These are phyloP conservation scores for Aspergillus jensenii DNA, from an alignment of 2,329 filamentous ascomycete species.

Conservation along the genomic window DNA sequence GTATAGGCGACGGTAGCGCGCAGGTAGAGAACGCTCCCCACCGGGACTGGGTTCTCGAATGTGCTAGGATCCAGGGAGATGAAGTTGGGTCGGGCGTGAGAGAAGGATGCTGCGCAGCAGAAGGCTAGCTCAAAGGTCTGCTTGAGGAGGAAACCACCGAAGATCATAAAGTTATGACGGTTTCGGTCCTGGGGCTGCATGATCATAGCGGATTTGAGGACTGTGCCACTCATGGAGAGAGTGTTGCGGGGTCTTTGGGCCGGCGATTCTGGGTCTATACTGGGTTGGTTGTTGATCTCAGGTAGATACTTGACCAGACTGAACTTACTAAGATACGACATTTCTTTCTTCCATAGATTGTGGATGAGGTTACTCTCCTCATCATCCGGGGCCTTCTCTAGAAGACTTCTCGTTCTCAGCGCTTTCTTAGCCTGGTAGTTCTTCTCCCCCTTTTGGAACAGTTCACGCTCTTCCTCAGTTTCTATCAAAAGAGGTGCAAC, in stretches of 20 bases:
- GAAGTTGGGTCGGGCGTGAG: constrained; percentile 69
- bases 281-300: constrained; percentile 2
- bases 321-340: constrained; percentile 58
- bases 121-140: constrained; percentile 76
- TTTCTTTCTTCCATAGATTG: constrained; percentile 68
- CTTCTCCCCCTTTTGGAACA: constrained; percentile 63
- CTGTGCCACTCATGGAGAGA: constrained; percentile 62
- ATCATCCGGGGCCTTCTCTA: constrained; percentile 67
- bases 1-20: constrained; percentile 71
- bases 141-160: constrained; percentile 72
- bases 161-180: constrained; percentile 75
- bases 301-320: neutral
- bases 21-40: constrained; percentile 73
- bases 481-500: constrained; percentile 62
- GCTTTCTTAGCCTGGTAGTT: constrained; percentile 69
- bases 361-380: constrained; percentile 72
- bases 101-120: constrained; percentile 70
- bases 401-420: constrained; percentile 58
- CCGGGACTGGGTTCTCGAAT: constrained; percentile 73
- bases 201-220: constrained; percentile 66
- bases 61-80: constrained; percentile 71
- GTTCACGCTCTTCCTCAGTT: constrained; percentile 63
- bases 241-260: constrained; percentile 58
- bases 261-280: constrained; percentile 54
- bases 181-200: constrained; percentile 75